These are phyloP conservation scores for Phallus indusiatus DNA, from an alignment of 768 basidiomycete species.

Conservation along the genomic window DNA sequence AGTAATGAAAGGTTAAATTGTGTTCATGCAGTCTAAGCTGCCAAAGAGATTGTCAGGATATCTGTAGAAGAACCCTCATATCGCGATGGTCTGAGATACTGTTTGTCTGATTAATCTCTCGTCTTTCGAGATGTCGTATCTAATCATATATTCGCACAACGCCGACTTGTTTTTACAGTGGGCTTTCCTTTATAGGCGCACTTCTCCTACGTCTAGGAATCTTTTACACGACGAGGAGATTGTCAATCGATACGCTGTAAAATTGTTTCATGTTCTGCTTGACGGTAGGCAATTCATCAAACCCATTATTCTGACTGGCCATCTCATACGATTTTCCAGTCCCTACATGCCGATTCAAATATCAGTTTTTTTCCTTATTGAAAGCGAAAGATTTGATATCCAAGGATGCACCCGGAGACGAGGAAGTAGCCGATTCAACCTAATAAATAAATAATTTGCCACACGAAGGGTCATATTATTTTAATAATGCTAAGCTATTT, in stretches of 20 bases:
- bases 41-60: background rate
- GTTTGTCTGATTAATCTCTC: background rate
- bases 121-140: background rate
- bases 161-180: slow-evolving; percentile 3
- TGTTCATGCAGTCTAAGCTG: background rate
- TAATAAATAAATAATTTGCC: background rate
- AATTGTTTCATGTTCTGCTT: background rate
- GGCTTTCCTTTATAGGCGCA: slow-evolving; percentile 5
- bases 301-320: background rate
- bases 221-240: background rate
- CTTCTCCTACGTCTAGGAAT: background rate
- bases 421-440: background rate
- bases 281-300: background rate
- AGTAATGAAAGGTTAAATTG: slow-evolving; percentile 1
- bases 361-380: background rate
- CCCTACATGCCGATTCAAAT: slow-evolving; percentile 7
- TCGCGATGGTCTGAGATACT: slow-evolving; percentile 2
- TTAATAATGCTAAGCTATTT: background rate
- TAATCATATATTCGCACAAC: background rate
- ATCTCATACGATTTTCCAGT: background rate
- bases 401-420: background rate
- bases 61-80: slow-evolving; percentile 2
- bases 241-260: background rate
- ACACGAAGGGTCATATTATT: background rate
- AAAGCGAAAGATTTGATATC: background rate